Evolutionary conservation across 768 basidiomycete species (phyloP), one percentile per base, ranked within the genome.

Genomic region (Rhizopogon vinicolor): DNA sequence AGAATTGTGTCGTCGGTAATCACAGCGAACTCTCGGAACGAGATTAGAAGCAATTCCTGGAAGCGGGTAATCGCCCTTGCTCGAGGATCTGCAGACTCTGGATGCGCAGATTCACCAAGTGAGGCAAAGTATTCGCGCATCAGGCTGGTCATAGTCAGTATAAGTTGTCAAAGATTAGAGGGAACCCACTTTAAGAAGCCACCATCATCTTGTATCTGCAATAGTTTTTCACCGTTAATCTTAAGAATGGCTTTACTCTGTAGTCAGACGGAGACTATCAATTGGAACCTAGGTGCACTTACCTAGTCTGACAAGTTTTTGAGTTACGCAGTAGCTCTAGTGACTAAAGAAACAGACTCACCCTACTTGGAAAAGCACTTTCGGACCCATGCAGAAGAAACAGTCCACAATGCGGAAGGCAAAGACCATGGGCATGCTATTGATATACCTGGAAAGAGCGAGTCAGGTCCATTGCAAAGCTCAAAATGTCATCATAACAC

Each of bases 291-390:
- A 31, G 33, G 29, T 37, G 19, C 49, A 78, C 81, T 68, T 63
- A 85, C 84, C 85, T 52, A 85, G 75, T 53, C 84, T 85, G 63
- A 18, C 44, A 51, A 63, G 43, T 55, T n/a, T 54, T 40, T 66
- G 35, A 59, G 45, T 54, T 16, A 28, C 29, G 33, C 44, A 48
- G 62, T 50, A 33, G 51, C 12, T 12, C 44, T 10, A 40, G 9
- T 54, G 8, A n/a, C 1, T 13, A 31, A 22, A 37, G 35, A 41
- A 51, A 42, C 59, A 48, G 45, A 44, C 50, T 73, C 68, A 94
- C 92, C 94, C 96, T 52, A 99, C 92, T 82, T 99, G 97, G 77
- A 99, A 99, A 41, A 99, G 74, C 1, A 99, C 97, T 63, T 96
- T 98, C 0, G 95, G 93, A 0, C 97, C 97, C 96, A 99, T 98